Evolutionary conservation across 1,284 basidiomycete species (phyloP), one percentile per base, ranked within the genome.

Genomic region (Ceratobasidium theobromae): DNA sequence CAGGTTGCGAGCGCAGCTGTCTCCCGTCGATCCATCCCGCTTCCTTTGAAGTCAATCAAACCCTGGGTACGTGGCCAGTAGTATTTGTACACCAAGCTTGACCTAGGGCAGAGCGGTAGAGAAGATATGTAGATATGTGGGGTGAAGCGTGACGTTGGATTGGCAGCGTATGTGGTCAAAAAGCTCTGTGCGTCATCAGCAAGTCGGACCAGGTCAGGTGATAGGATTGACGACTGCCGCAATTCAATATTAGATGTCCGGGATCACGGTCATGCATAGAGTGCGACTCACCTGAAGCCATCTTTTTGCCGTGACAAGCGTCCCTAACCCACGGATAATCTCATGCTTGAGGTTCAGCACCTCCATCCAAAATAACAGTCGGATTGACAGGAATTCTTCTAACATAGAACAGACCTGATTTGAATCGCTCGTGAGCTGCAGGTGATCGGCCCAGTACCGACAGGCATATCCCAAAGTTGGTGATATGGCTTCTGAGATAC

Each of bases 71-170:
- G 27, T 46, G 25, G 54, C 16, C 5, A 9, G 25, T 58, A 58
- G 27, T 8, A 28, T n/a, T 45, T n/a, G 5, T 5, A 21, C 9
- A 58, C 28, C 4, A n/a, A 41, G 25, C 41, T 46, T 4, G n/a
- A 9, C 2, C 9, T 43, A 11, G 54, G 21, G 27, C 27, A 28
- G n/a, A 45, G 27, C 16, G 40, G 25, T 11, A 57, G 14, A 3
- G 40, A 23, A 30, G 53, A 57, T 21, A 57, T 23, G 30, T 57
- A 57, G 21, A 57, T 5, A 21, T 57, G 53, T 6, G 53, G 53
- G 35, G 53, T 57, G 28, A 35, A 27, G n/a, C 14, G 38, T 30
- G 11, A 23, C 14, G 27, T 33, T 8, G 38, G 11, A 21, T 23
- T 45, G 23, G 53, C 27, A 3, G 53, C 27, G n/a, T 11, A 45